phyloP scores from a whole-genome alignment of 805 yeast species.

The Tanozyma kutaoensis region DNA sequence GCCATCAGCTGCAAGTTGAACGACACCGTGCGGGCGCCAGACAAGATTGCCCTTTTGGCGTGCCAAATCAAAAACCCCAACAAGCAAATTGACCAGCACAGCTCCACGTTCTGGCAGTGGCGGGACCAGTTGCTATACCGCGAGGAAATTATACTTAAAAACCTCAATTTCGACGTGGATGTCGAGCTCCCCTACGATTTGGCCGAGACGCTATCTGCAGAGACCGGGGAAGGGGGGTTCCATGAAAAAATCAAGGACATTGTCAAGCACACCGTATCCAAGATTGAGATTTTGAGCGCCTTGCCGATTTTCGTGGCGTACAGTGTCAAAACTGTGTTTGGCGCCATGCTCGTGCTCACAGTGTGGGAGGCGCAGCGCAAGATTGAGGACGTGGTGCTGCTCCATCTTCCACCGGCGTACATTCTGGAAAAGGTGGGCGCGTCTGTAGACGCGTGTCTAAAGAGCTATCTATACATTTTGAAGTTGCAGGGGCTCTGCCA shows the following conservation, averaged over 20 bases:
- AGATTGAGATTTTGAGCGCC: slow-evolving; percentile 23
- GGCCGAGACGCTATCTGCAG: slow-evolving; percentile 10
- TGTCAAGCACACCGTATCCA: slow-evolving; percentile 16
- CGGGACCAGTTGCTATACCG: slow-evolving; percentile 28
- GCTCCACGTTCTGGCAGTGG: slow-evolving; percentile 30
- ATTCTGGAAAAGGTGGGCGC: slow-evolving; percentile 1
- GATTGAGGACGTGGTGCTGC: slow-evolving; percentile 3
- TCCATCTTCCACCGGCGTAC: slow-evolving; percentile 3
- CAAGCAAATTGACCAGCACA: slow-evolving; percentile 23
- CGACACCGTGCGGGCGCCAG: slow-evolving; percentile 30
- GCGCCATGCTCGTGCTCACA: slow-evolving; percentile 7
- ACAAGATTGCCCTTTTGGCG: slow-evolving; percentile 25
- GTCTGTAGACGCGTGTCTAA: slow-evolving; percentile 2
- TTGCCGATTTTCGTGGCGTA: slow-evolving; percentile 24
- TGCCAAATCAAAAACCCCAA: slow-evolving; percentile 20
- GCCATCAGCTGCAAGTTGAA: slow-evolving; percentile 29
- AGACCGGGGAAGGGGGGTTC: slow-evolving; percentile 7
- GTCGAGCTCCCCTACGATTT: slow-evolving; percentile 25
- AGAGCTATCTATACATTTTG: slow-evolving; percentile 6
- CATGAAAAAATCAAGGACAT: slow-evolving; percentile 7
- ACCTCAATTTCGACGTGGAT: slow-evolving; percentile 25
- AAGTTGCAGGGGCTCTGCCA: slow-evolving; percentile 6
- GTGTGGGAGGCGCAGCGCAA: slow-evolving; percentile 5
- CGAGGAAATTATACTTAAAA: slow-evolving; percentile 25
- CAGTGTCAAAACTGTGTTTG: slow-evolving; percentile 19